These are phyloP conservation scores for Psilocybe subaeruginosa DNA, from an alignment of 768 basidiomycete species.

Conservation along the genomic window DNA sequence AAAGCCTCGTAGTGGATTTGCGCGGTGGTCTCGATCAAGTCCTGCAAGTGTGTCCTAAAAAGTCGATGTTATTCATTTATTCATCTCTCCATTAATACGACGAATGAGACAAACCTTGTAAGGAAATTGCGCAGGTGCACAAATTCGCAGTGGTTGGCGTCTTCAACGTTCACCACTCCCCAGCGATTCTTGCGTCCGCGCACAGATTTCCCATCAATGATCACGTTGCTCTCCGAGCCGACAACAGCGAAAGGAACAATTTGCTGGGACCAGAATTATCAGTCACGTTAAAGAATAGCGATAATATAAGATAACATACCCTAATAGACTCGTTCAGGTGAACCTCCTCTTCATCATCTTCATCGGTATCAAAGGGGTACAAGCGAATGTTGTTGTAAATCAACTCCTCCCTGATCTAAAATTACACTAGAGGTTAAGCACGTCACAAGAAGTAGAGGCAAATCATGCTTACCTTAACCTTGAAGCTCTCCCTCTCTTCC, in stretches of 20 bases:
- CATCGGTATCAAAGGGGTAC: conserved; percentile 97
- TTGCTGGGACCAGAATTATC: conserved; percentile 47
- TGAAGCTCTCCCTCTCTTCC: conserved; percentile 93
- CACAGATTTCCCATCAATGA: conserved; percentile 94
- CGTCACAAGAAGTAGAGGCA: not conserved
- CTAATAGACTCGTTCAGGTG: conserved; percentile 89
- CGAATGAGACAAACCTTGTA: conserved; percentile 59
- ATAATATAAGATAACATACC: conserved; percentile 50
- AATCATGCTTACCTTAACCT: conserved; percentile 68
- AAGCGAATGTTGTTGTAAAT: conserved; percentile 90
- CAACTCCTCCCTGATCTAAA: conserved; percentile 90
- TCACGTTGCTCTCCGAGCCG: conserved; percentile 94
- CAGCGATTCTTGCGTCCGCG: conserved; percentile 97
- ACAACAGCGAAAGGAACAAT: conserved; percentile 98
- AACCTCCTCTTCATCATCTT: conserved; percentile 91
- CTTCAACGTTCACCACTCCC: conserved; percentile 98
- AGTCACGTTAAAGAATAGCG: not conserved
- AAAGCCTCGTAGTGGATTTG: conserved; percentile 99
- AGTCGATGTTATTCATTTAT: not conserved
- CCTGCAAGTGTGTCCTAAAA: conserved; percentile 92
- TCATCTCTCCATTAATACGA: not conserved
- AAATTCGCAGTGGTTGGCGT: conserved; percentile 97
- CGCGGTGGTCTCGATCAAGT: conserved; percentile 98
- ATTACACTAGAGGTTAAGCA: conserved; percentile 4
- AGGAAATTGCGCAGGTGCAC: conserved; percentile 97